Conservation (phyloP, 1,139 yeast species). For the Groenewaldozyma sp. region DNA sequence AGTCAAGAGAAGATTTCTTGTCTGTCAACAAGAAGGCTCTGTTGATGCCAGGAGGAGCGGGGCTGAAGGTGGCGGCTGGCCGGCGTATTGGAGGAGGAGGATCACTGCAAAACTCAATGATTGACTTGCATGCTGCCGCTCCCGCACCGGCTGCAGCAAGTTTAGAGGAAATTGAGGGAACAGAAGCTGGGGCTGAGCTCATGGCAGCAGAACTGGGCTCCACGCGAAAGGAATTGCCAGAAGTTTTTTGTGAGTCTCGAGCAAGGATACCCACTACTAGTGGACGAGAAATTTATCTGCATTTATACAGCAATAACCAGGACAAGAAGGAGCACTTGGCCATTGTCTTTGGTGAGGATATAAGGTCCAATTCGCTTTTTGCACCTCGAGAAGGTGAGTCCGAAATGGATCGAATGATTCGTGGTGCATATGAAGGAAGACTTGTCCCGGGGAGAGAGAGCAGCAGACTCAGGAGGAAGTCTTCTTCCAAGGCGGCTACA, state of each 20-base stretch:
- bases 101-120: constrained; percentile 11
- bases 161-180: not conserved
- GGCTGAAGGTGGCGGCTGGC: not conserved
- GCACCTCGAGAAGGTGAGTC: constrained; percentile 57
- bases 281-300: constrained; percentile 88
- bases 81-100: constrained; percentile 3
- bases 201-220: too few relatives aligned
- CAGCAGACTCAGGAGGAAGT: constrained; percentile 10
- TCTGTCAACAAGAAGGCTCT: not conserved
- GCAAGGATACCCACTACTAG: constrained; percentile 92
- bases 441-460: constrained; percentile 68
- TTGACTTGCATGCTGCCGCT: constrained; percentile 8
- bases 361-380: constrained; percentile 68
- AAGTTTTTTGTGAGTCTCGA: constrained; percentile 80
- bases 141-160: not conserved
- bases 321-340: constrained; percentile 95
- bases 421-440: constrained; percentile 93
- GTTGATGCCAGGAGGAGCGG: not conserved
- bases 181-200: too few relatives aligned
- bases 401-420: constrained; percentile 87
- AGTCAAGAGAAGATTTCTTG: too few relatives aligned
- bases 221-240: constrained; percentile 46
- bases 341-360: constrained; percentile 89
- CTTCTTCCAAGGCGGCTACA: not conserved
- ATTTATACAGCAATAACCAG: constrained; percentile 72